phyloP scores from a whole-genome alignment of 2,329 filamentous ascomycete genomes.

The Alternaria ethzedia region DNA sequence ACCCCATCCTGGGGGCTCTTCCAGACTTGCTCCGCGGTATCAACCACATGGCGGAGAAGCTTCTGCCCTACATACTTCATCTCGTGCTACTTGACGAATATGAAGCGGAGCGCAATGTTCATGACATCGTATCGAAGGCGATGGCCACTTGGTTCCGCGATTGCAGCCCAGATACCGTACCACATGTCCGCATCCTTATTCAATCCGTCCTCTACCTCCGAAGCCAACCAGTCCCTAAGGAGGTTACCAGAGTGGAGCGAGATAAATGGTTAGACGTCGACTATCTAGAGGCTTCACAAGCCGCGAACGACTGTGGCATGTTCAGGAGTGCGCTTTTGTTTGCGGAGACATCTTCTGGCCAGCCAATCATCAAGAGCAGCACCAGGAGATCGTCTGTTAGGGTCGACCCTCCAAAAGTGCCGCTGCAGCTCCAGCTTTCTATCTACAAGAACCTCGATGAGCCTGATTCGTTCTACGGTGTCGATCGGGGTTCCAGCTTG shows the following conservation, averaged over 20 bases:
- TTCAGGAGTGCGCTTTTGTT: slow-evolving; percentile 86
- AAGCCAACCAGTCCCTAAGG: slow-evolving; percentile 75
- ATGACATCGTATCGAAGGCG: slow-evolving; percentile 66
- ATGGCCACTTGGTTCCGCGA: slow-evolving; percentile 69
- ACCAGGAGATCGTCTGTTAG: slow-evolving; percentile 69
- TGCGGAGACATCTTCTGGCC: slow-evolving; percentile 72
- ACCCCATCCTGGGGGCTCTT: slow-evolving; percentile 73
- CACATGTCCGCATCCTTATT: slow-evolving; percentile 75
- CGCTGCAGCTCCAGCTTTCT: slow-evolving; percentile 73
- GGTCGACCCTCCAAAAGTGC: slow-evolving; percentile 54
- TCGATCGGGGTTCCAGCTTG: slow-evolving; percentile 78
- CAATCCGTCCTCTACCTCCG: slow-evolving; percentile 87
- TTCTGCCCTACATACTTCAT: slow-evolving; percentile 86
- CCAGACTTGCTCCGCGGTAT: slow-evolving; percentile 70
- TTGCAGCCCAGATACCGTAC: slow-evolving; percentile 55
- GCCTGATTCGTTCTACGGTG: slow-evolving; percentile 93
- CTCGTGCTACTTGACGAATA: slow-evolving; percentile 74
- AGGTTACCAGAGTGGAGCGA: slow-evolving; percentile 79
- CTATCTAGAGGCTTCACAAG: slow-evolving; percentile 70
- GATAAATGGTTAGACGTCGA: slow-evolving; percentile 87
- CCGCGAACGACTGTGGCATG: slow-evolving; percentile 81
- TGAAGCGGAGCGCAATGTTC: slow-evolving; percentile 65
- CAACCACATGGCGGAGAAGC: slow-evolving; percentile 71
- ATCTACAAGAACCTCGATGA: slow-evolving; percentile 96
- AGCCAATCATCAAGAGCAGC: slow-evolving; percentile 51